Conservation (phyloP, 2,329 filamentous ascomycete species). For the Ploettnerulaceae sp. region DNA sequence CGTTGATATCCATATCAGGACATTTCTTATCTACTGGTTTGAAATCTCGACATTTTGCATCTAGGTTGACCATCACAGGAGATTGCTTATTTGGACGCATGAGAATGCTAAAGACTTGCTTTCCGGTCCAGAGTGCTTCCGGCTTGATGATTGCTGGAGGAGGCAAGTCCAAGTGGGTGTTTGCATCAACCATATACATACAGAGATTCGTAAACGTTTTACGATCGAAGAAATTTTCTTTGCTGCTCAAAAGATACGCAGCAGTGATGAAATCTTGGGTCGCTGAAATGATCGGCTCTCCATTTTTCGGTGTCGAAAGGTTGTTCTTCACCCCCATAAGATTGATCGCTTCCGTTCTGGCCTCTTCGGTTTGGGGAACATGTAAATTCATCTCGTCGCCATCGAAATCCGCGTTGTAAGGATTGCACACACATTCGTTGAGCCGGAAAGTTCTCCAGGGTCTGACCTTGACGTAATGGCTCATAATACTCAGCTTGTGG, state of each 20-base stretch:
- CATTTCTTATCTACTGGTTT: constrained; percentile 51
- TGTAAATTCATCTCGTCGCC: constrained; percentile 99
- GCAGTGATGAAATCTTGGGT: constrained; percentile 99
- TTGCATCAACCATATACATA: constrained; percentile 85
- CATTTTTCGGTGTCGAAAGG: constrained; percentile 91
- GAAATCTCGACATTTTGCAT: constrained; percentile 86
- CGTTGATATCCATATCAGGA: constrained; percentile 76
- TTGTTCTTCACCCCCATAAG: constrained; percentile 99
- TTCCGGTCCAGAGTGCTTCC: constrained; percentile 87
- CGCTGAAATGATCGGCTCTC: constrained; percentile 96
- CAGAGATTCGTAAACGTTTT: constrained; percentile 85
- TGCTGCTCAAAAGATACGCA: constrained; percentile 83
- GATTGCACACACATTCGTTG: constrained; percentile 96
- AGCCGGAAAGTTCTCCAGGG: constrained; percentile 94
- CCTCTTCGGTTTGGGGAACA: constrained; percentile 96
- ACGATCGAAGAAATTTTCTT: constrained; percentile 88
- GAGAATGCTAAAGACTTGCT: constrained; percentile 89
- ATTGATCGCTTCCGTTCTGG: constrained; percentile 88
- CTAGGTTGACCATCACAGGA: constrained; percentile 81
- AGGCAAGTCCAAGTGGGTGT: constrained; percentile 75
- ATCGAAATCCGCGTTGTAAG: constrained; percentile 98
- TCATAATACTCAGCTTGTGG: constrained; percentile 98
- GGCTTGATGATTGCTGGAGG: constrained; percentile 84
- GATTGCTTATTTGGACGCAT: constrained; percentile 85
- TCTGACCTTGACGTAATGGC: constrained; percentile 86